These are phyloP conservation scores for Limnanthes douglasii DNA, from an alignment of 345 rosid genomes.

Conservation along the genomic window DNA sequence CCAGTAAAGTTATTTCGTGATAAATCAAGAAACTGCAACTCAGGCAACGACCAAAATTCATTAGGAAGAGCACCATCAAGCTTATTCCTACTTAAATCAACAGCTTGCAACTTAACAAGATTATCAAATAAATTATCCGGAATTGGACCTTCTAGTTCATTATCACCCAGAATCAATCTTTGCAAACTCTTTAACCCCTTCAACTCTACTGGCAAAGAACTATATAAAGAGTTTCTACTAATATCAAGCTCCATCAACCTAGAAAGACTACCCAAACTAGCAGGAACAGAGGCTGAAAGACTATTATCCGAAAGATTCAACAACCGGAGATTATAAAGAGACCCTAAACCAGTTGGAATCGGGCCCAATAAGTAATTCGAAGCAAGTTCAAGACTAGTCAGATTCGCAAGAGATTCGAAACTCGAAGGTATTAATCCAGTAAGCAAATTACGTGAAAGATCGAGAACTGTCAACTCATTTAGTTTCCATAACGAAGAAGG, in stretches of 20 bases:
- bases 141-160: slow-evolving; percentile 39
- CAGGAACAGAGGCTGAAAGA: slow-evolving; percentile 53
- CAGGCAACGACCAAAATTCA: slow-evolving; percentile 43
- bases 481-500: slow-evolving; percentile 53
- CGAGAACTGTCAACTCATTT: slow-evolving; percentile 33
- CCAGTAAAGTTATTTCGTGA: slow-evolving; percentile 77
- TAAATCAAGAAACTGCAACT: slow-evolving; percentile 41
- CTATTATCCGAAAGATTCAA: slow-evolving; percentile 67
- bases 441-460: slow-evolving; percentile 53
- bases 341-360: slow-evolving; percentile 47
- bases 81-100: slow-evolving; percentile 35
- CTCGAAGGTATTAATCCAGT: slow-evolving; percentile 57
- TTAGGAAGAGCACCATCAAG: slow-evolving; percentile 45
- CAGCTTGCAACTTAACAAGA: slow-evolving; percentile 39
- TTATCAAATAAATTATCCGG: slow-evolving; percentile 33
- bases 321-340: slow-evolving; percentile 31
- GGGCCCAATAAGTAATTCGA: slow-evolving; percentile 50
- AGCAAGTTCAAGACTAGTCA: slow-evolving; percentile 57
- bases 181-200: slow-evolving; percentile 46
- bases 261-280: slow-evolving; percentile 51
- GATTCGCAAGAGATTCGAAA: slow-evolving; percentile 37
- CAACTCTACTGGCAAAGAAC: slow-evolving; percentile 46
- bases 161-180: slow-evolving; percentile 41
- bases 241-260: slow-evolving; percentile 72
- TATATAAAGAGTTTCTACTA: slow-evolving; percentile 50